Evolutionary conservation across 805 yeast species (phyloP).

Genomic region (Ogataea degrootiae): DNA sequence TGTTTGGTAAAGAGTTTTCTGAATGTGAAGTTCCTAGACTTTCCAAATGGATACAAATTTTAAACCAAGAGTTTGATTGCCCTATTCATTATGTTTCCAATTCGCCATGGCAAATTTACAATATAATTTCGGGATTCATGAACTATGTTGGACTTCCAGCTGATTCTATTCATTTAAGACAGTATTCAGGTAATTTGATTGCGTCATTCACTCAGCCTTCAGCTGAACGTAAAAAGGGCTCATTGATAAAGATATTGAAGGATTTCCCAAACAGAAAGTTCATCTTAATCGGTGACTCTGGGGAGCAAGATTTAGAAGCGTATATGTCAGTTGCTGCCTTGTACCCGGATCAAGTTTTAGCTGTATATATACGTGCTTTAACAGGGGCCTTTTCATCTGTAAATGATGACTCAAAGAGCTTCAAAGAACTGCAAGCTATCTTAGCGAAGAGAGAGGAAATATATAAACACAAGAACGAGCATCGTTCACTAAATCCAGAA

Average conservation of each 20-base stretch:
- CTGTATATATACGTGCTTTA: constrained; percentile 79
- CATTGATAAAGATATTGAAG: constrained; percentile 54
- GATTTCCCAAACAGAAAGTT: constrained; percentile 80
- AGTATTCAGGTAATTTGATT: constrained; percentile 77
- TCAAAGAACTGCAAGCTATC: constrained; percentile 18
- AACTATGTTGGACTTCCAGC: constrained; percentile 54
- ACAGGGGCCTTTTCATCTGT: constrained; percentile 59
- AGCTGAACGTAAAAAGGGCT: constrained; percentile 67
- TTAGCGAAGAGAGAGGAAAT: constrained; percentile 8
- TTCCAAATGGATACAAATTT: constrained; percentile 60
- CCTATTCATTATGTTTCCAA: constrained; percentile 90
- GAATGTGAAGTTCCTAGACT: constrained; percentile 76
- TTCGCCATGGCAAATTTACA: constrained; percentile 87
- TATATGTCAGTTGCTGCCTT: constrained; percentile 63
- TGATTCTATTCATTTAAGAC: constrained; percentile 85
- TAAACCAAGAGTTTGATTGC: constrained; percentile 38
- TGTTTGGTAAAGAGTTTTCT: constrained; percentile 59
- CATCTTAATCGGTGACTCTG: constrained; percentile 89
- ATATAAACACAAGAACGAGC: neutral
- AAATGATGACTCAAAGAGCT: constrained; percentile 32
- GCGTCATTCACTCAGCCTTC: constrained; percentile 85
- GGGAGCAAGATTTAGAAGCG: constrained; percentile 92
- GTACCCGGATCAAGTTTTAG: constrained; percentile 61
- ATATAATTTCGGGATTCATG: constrained; percentile 55
- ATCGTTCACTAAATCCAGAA: neutral